Conservation (phyloP, 2,329 filamentous ascomycete genomes). For the Phialophora tarda region DNA sequence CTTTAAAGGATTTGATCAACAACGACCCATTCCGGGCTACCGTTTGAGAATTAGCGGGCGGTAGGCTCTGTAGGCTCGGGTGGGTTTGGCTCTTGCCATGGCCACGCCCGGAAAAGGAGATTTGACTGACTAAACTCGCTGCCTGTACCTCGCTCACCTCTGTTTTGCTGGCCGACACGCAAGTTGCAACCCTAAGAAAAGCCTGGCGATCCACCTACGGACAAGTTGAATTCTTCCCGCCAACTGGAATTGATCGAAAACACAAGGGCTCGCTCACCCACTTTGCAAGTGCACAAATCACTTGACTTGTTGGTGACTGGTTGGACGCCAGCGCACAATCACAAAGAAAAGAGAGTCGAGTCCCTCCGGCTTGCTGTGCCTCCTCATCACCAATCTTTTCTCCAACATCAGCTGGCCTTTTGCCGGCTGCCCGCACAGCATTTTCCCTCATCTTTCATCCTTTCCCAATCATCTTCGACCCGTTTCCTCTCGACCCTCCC, state of each 20-base stretch:
- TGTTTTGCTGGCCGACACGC: constrained; percentile 1
- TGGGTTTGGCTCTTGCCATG: not conserved
- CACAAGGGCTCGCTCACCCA: constrained; percentile 2
- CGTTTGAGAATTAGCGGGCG: constrained; percentile 20
- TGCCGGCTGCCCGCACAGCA: constrained; percentile 12
- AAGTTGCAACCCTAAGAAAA: constrained; percentile 11
- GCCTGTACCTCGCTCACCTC: not conserved
- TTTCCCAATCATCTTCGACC: constrained; percentile 19
- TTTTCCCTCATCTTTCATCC: constrained; percentile 25
- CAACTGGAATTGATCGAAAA: not conserved
- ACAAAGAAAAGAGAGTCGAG: constrained; percentile 6
- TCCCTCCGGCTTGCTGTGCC: constrained; percentile 3
- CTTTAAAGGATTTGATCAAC: constrained; percentile 17
- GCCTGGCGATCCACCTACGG: constrained; percentile 4
- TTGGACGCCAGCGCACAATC: not conserved
- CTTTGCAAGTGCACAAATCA: not conserved
- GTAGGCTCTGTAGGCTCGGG: not conserved
- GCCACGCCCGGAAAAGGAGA: constrained; percentile 6
- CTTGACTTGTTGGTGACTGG: constrained; percentile 15
- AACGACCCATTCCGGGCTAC: constrained; percentile 13
- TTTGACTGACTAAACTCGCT: constrained; percentile 6
- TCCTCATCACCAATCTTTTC: constrained; percentile 17
- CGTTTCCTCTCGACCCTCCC: constrained; percentile 15
- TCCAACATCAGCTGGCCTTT: constrained; percentile 11
- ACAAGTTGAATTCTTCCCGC: not conserved